Conservation (phyloP, 176 grass and related monocot species). For the Melocanna baccifera region DNA sequence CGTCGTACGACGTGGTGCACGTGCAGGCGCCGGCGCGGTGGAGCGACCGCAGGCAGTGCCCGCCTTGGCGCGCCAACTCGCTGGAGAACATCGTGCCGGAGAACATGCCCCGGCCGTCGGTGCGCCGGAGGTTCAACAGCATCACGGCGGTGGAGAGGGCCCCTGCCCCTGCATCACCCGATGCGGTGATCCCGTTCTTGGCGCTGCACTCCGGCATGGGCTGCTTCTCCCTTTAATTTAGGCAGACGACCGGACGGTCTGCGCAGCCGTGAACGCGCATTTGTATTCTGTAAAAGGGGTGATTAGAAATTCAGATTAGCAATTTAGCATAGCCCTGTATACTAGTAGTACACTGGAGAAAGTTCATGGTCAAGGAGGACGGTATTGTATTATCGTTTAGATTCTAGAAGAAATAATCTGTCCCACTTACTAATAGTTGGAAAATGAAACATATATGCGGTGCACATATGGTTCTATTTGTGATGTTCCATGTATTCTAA, state of each 20-base stretch:
- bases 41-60: conserved; percentile 84
- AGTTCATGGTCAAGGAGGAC: not conserved
- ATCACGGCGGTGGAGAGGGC: conserved; percentile 14
- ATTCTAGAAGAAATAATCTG: not conserved
- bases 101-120: conserved; percentile 72
- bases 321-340: not conserved
- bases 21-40: conserved; percentile 43
- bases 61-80: conserved; percentile 70
- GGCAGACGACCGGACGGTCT: not conserved
- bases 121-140: conserved; percentile 47
- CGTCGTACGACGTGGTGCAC: not conserved
- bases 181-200: conserved; percentile 20
- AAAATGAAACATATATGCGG: not conserved
- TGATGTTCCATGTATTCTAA: not conserved
- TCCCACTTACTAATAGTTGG: not conserved
- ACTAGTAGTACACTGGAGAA: not conserved
- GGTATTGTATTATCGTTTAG: not conserved
- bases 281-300: not conserved
- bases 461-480: not conserved
- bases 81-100: conserved; percentile 88
- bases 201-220: conserved; percentile 36
- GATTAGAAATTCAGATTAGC: not conserved
- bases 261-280: too few relatives aligned
- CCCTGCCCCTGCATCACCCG: not conserved
- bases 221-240: conserved; percentile 58